Evolutionary conservation across 1,284 basidiomycete species (phyloP).

Genomic region (Heterobasidion occidentale): DNA sequence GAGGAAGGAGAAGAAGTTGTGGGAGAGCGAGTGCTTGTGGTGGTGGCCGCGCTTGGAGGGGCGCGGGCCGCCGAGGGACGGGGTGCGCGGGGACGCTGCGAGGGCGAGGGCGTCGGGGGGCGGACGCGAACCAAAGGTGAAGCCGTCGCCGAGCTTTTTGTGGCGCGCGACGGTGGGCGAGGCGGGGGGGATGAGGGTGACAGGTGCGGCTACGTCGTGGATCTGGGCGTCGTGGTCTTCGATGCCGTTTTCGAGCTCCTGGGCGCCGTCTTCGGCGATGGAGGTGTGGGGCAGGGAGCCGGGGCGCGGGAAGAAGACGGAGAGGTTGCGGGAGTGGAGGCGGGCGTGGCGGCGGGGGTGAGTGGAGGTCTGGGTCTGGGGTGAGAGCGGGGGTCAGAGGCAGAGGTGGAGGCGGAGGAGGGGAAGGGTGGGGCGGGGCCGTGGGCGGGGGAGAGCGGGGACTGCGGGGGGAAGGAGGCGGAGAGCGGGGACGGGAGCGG

Average conservation of each 20-base stretch:
- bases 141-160: slow-evolving; percentile 43
- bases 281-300: slow-evolving; percentile 51
- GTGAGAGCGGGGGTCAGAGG: not conserved
- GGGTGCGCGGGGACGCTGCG: slow-evolving; percentile 16
- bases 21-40: slow-evolving; percentile 90
- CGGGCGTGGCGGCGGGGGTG: slow-evolving; percentile 56
- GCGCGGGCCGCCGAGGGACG: slow-evolving; percentile 22
- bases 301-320: slow-evolving; percentile 84
- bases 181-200: slow-evolving; percentile 38
- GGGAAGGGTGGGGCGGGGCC: slow-evolving; percentile 9
- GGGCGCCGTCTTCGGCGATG: slow-evolving; percentile 60
- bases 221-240: slow-evolving; percentile 22
- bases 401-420: slow-evolving; percentile 15
- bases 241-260: slow-evolving; percentile 35
- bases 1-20: slow-evolving; percentile 77
- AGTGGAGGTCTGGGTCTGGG: slow-evolving; percentile 10
- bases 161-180: slow-evolving; percentile 26
- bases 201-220: slow-evolving; percentile 30
- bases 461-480: slow-evolving; percentile 31
- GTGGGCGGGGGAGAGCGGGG: slow-evolving; percentile 19
- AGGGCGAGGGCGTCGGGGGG: slow-evolving; percentile 20
- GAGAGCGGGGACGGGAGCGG: slow-evolving; percentile 41
- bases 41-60: slow-evolving; percentile 71
- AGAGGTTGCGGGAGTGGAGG: slow-evolving; percentile 86
- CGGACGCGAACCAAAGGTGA: slow-evolving; percentile 54